phyloP scores from a whole-genome alignment of 306 rosid species.

The Rosa chinensis region DNA sequence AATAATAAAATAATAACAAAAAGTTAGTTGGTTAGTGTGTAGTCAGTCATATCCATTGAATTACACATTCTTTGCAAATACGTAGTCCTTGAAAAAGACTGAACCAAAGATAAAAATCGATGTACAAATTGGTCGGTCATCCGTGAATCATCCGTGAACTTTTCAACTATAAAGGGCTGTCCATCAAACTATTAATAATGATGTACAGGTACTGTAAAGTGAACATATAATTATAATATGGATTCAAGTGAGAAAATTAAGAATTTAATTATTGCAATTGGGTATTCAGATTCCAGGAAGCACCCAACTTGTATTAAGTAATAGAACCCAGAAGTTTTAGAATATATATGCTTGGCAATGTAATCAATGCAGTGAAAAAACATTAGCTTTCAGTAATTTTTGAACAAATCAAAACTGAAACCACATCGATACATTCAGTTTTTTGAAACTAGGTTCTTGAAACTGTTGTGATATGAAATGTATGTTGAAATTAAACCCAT shows the following conservation, averaged over 20 bases:
- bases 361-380: not conserved
- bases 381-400: not conserved
- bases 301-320: conserved; percentile 43
- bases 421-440: not conserved
- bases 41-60: conserved; percentile 12
- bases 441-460: not conserved
- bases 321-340: not conserved
- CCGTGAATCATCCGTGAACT: conserved; percentile 18
- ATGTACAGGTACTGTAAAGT: not conserved
- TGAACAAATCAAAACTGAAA: not conserved
- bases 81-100: not conserved
- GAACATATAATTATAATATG: not conserved
- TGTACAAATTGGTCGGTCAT: not conserved
- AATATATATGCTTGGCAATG: not conserved
- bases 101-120: not conserved
- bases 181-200: conserved; percentile 2
- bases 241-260: conserved; percentile 25
- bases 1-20: not conserved
- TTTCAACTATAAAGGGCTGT: not conserved
- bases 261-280: conserved; percentile 23
- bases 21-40: not conserved
- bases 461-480: not conserved
- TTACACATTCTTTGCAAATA: not conserved
- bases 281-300: conserved; percentile 31
- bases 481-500: not conserved